Evolutionary conservation across 495 filamentous ascomycete genomes (phyloP).

Genomic region (Hamigera avellanea): DNA sequence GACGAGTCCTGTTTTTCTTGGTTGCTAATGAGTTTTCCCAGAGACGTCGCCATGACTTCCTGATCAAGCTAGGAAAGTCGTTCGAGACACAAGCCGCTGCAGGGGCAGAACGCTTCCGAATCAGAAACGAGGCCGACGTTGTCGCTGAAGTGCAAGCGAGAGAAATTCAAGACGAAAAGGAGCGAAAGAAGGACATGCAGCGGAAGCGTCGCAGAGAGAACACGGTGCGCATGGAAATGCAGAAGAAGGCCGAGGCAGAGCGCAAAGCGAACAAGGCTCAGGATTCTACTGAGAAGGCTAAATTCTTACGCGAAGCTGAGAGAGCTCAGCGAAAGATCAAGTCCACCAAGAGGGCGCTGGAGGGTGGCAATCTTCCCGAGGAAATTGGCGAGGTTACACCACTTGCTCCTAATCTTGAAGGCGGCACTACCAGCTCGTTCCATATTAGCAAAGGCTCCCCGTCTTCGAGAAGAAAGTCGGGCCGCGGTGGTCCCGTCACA

Average conservation of each 20-base stretch:
- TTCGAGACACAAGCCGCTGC: slow-evolving; percentile 42
- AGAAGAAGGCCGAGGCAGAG: slow-evolving; percentile 75
- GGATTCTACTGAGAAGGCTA: slow-evolving; percentile 68
- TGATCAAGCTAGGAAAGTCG: slow-evolving; percentile 36
- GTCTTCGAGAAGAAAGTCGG: slow-evolving; percentile 52
- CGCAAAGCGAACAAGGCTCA: slow-evolving; percentile 59
- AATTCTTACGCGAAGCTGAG: slow-evolving; percentile 67
- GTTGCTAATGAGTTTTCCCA: slow-evolving; percentile 12
- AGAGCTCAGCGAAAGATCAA: slow-evolving; percentile 80
- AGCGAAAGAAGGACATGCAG: slow-evolving; percentile 99
- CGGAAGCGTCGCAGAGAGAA: slow-evolving; percentile 94
- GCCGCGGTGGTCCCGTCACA: slow-evolving; percentile 46
- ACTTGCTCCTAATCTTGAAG: slow-evolving; percentile 72
- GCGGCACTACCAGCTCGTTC: slow-evolving; percentile 81
- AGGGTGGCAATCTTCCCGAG: slow-evolving; percentile 71
- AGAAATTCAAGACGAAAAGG: slow-evolving; percentile 89
- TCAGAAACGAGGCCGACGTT: slow-evolving; percentile 53
- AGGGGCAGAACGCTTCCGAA: slow-evolving; percentile 42
- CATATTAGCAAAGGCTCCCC: slow-evolving; percentile 51
- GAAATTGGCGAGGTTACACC: slow-evolving; percentile 66
- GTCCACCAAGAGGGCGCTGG: slow-evolving; percentile 68
- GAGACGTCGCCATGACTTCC: slow-evolving; percentile 43
- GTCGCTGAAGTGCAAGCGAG: slow-evolving; percentile 76
- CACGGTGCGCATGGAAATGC: slow-evolving; percentile 73
- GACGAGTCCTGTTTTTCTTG: background rate